A percentile compares a stretch with the other conserved stretches of the same genome.
Evolutionary conservation across 2,329 filamentous ascomycete genomes (phyloP).

Genomic region (Nothophoma quercina): DNA sequence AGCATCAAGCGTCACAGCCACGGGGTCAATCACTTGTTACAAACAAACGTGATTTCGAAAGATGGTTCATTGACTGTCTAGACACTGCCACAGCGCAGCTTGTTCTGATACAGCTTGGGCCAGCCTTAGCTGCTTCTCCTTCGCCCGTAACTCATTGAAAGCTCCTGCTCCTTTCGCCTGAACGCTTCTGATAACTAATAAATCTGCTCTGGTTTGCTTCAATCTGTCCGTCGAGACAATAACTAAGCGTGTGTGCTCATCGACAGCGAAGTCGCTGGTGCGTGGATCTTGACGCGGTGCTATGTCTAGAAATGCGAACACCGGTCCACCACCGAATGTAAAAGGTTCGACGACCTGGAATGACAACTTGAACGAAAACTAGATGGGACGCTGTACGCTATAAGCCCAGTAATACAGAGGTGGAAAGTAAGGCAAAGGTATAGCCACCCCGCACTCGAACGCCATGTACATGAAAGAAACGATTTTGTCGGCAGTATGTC

Average conservation of each 20-base stretch:
- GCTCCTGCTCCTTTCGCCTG: constrained; percentile 4
- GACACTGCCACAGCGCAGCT: background rate
- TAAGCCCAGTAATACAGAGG: constrained; percentile 31
- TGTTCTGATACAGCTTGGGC: constrained; percentile 7
- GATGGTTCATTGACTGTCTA: background rate
- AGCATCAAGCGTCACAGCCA: no score
- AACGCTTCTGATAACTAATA: constrained; percentile 1
- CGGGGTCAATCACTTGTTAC: no score
- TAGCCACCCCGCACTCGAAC: constrained; percentile 24
- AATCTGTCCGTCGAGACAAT: background rate
- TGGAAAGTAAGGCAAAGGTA: constrained; percentile 20
- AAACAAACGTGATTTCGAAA: background rate
- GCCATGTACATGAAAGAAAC: constrained; percentile 39
- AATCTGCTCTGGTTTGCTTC: background rate
- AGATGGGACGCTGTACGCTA: constrained; percentile 43
- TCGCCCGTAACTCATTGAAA: constrained; percentile 1
- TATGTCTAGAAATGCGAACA: constrained; percentile 15
- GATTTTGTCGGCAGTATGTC: constrained; percentile 29
- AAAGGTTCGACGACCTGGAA: background rate
- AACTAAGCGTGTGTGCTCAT: constrained; percentile 10
- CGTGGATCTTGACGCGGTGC: constrained; percentile 11
- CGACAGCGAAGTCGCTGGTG: constrained; percentile 14
- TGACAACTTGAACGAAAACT: constrained; percentile 29
- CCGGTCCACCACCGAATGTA: background rate
- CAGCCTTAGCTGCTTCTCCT: constrained; percentile 13